Evolutionary conservation across 129 eudicot genomes (phyloP).

Genomic region (Helianthus annuus): DNA sequence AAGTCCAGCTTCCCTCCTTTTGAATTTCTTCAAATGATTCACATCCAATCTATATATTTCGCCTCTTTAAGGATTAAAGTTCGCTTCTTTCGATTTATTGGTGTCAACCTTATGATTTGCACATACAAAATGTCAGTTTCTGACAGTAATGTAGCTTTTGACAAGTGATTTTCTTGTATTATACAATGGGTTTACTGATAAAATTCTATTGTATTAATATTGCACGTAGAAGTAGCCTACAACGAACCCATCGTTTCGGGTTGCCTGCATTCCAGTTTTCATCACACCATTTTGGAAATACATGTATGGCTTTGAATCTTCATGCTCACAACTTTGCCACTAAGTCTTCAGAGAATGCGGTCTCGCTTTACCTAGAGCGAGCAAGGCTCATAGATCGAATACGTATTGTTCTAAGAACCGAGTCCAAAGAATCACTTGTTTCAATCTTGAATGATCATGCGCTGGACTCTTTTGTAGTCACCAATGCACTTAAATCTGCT

Average conservation of each 20-base stretch:
- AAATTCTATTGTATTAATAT: not conserved
- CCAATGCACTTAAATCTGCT: slow-evolving; percentile 72
- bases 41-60: not conserved
- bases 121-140: too few relatives aligned
- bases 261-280: slow-evolving; percentile 12
- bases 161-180: not conserved
- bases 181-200: slow-evolving; percentile 23
- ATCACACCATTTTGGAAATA: slow-evolving; percentile 10
- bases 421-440: slow-evolving; percentile 44
- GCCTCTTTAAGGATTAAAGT: not conserved
- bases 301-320: slow-evolving; percentile 9
- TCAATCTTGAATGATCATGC: slow-evolving; percentile 52
- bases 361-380: slow-evolving; percentile 64
- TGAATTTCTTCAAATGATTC: not conserved
- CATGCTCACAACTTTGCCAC: slow-evolving; percentile 40
- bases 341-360: slow-evolving; percentile 42
- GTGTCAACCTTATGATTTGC: too few relatives aligned
- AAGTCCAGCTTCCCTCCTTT: slow-evolving; percentile 16
- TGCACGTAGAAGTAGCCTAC: not conserved
- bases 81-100: too few relatives aligned
- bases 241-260: slow-evolving; percentile 10
- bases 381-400: slow-evolving; percentile 75
- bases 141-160: not conserved
- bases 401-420: slow-evolving; percentile 57
- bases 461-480: slow-evolving; percentile 79